Evolutionary conservation across 768 basidiomycete genomes (phyloP), one percentile per base, ranked within the genome.

Genomic region (Kwoniella bestiolae): DNA sequence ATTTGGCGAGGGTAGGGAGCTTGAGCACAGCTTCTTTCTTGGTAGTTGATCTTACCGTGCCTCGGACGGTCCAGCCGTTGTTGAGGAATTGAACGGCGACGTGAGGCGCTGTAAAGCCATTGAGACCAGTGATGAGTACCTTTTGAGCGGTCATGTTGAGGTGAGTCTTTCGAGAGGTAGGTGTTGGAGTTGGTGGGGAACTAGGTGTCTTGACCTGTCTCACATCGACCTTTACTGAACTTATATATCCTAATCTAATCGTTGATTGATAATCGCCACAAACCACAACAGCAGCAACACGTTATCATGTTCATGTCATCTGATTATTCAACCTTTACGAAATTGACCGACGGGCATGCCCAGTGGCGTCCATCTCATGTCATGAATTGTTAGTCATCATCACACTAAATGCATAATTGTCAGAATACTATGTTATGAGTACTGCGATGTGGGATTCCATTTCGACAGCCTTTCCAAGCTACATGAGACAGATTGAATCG

Each of bases 91-190:
- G 34, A 32, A 72, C 56, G 18, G 78, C 78, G 53, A 70, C 65
- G 61, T 75, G 75, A n/a, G 66, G 67, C 14, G 73, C 73, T 12
- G 70, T 64, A 56, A 74, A 78, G 46, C 77, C 77, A 57, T 72
- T 73, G 28, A 78, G 49, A 26, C 77, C 77, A 23, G 77, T 76
- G 51, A 78, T 72, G 38, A 76, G 64, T 21, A 78, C 72, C 41
- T 58, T 67, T n/a, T 63, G 50, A 25, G 52, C 25, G 1, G 69
- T 60, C 69, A 70, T 70, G 18, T 3, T 69, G 67, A 21, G 31
- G 35, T 26, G 5, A 25, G 47, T 23, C 21, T 49, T 18, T n/a
- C 8, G 47, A 49, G 7, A 23, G 14, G 8, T 18, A 49, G 21
- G 47, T 18, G 14, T 8, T n/a, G n/a, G n/a, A n/a, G n/a, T n/a